Base-by-base conservation (phyloP, 495 filamentous ascomycete genomes). In the Astrothelium subdiscretum region DNA sequence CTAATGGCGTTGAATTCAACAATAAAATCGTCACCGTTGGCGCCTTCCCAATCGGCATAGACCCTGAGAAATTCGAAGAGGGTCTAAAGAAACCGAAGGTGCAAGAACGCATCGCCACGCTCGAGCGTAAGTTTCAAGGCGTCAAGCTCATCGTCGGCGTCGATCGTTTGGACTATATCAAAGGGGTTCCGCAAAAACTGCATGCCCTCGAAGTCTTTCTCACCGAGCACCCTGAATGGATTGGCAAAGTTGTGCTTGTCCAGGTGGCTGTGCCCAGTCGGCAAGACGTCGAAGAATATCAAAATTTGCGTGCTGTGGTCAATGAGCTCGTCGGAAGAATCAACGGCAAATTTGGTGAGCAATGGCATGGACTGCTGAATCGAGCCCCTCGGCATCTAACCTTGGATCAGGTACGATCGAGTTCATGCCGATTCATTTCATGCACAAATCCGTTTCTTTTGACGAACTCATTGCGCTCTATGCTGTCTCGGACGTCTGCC, bases 221-320 rank as follows among this genome's bases (percentile, higher is more conserved):
- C 35, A 89, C 88, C 15, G 88, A 95, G 62, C 88, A 97, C 62
- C 92, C 92, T 2, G 91, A 96, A 71, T 87, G 90, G 83, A 86
- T 91, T 58, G 89, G 90, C 52, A 95, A 92, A 71, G 87, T 96
- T 11, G 87, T 95, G 18, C 80, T 97, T 6, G 90, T 97, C 20
- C 92, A 96, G 73, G 90, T 97, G 8, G 92, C 92, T 0, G 89
- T 97, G 1, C 92, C 92, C 2, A 91, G 87, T 66, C 82, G 92
- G 35, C 87, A 91, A 63, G 92, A 97, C 70, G 92, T 97, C 52
- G 92, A 96, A 72, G 92, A 96, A 70, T 96, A 97, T 70, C 90
- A 96, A 72, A 94, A 96, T 65, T 78, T 97, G 18, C 84, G 92
- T 22, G 87, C 86, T 18, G 87, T 94, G n/a, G 84, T 96, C 61